These are phyloP conservation scores for Phytophthora litchii DNA, from an alignment of 352 stramenopile genomes.

Conservation along the genomic window DNA sequence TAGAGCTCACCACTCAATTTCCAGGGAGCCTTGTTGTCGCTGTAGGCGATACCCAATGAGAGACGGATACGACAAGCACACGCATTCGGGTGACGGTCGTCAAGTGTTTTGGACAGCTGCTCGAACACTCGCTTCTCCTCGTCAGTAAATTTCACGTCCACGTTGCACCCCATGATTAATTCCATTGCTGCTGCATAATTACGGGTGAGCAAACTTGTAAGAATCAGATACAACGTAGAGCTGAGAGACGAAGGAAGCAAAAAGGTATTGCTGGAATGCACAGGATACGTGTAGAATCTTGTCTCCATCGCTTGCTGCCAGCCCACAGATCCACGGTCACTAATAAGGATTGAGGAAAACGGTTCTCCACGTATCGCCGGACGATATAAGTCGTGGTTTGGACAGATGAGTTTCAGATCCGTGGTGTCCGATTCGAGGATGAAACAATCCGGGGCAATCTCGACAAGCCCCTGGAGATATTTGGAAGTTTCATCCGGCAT, in stretches of 20 bases:
- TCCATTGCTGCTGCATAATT: constrained; percentile 96
- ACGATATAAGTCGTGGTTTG: constrained; percentile 87
- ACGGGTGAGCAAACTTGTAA: constrained; percentile 96
- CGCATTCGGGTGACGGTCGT: constrained; percentile 95
- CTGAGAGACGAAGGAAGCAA: constrained; percentile 95
- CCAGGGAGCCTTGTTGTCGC: constrained; percentile 92
- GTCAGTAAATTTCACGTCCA: constrained; percentile 94
- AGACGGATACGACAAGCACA: constrained; percentile 94
- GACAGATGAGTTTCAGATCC: constrained; percentile 78
- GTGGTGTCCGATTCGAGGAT: constrained; percentile 80
- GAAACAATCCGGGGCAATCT: constrained; percentile 65
- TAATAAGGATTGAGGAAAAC: constrained; percentile 80
- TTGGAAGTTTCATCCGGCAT: constrained; percentile 40
- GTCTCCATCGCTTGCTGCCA: constrained; percentile 92
- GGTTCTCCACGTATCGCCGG: constrained; percentile 75
- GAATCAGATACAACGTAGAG: constrained; percentile 97
- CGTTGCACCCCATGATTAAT: constrained; percentile 96
- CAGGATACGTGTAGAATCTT: constrained; percentile 97
- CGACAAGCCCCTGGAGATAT: constrained; percentile 57
- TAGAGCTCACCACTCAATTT: constrained; percentile 77
- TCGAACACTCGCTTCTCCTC: constrained; percentile 98
- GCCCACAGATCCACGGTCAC: constrained; percentile 73
- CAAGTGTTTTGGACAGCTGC: constrained; percentile 93
- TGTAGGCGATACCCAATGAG: constrained; percentile 90
- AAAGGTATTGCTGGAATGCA: constrained; percentile 96